Percentiles rank a stretch among this genome's conserved stretches.
These are phyloP conservation scores for Glycine soja DNA, from an alignment of 306 rosid genomes.

Conservation along the genomic window DNA sequence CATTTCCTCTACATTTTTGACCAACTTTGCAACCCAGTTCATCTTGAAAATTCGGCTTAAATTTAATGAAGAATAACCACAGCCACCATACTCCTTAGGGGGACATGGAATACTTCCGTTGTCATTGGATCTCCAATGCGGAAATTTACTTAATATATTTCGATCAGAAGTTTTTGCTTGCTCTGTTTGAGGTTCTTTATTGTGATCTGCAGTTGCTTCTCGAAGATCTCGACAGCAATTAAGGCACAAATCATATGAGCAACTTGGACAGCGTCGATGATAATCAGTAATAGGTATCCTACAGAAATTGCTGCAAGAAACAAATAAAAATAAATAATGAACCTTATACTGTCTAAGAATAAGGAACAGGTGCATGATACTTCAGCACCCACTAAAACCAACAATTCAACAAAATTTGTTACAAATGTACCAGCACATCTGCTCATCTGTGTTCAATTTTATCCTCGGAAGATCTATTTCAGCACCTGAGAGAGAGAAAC, in stretches of 20 bases:
- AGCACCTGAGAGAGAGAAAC: constrained; percentile 65
- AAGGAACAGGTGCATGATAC: constrained; percentile 29
- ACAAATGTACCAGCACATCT: constrained; percentile 92
- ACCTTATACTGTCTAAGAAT: constrained; percentile 13
- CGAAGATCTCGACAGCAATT: constrained; percentile 89
- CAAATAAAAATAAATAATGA: constrained; percentile 44
- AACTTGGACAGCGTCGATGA: constrained; percentile 86
- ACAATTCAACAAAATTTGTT: constrained; percentile 3
- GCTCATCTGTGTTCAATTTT: constrained; percentile 95
- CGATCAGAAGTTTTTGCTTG: constrained; percentile 54
- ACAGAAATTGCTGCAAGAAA: constrained; percentile 84
- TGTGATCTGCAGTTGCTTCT: constrained; percentile 61
- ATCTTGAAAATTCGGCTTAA: constrained; percentile 94
- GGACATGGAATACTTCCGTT: constrained; percentile 89
- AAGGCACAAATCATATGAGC: constrained; percentile 88
- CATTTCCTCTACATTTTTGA: constrained; percentile 97
- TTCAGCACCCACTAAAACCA: constrained; percentile 40
- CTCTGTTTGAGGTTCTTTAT: constrained; percentile 51
- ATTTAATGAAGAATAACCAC: constrained; percentile 71
- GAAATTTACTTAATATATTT: constrained; percentile 62
- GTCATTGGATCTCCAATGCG: constrained; percentile 79
- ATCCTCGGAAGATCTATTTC: constrained; percentile 82
- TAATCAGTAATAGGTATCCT: constrained; percentile 95
- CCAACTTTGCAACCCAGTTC: constrained; percentile 99
- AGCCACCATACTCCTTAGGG: constrained; percentile 91